Base-by-base conservation (phyloP, 768 basidiomycete species). In the Lactarius deliciosus region DNA sequence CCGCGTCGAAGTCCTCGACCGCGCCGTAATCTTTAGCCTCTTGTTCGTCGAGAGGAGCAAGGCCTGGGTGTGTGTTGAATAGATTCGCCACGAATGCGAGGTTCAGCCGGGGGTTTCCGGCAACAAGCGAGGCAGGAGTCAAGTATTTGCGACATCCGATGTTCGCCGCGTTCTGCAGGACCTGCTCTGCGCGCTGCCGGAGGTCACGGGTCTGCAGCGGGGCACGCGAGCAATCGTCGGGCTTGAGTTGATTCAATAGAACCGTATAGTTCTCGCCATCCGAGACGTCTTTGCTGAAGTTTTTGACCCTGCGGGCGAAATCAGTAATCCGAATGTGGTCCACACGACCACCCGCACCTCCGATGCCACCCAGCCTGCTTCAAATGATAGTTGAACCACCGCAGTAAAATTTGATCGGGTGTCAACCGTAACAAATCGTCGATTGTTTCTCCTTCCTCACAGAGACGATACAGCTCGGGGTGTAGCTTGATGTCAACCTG, bases 351-450 rank as follows among this genome's bases (percentile, higher is more conserved):
- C 55, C 73, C 75, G 40, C 70, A 95, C 95, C 88, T 85, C 75
- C 92, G 81, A 63, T 90, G 84, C 91, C 94, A 96, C 1, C 90
- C 91, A 30, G 96, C 97, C 10, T 92, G 91, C 75, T 97, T 98
- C 70, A 99, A 81, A 77, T 99, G 97, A 76, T 90, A 99, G 77
- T 99, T 98, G 81, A 99, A 98, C 97, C 97, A 99, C 54, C 97
- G 82, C n/a, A 99, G 77, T 25, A 99, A 79, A 70, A 99, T 96
- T 78, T 98, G 97, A 76, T 99, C 97, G 4, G 96, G 96, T 3
- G 96, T 97, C 73, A 99, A 77, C 63, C 91, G 83, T 68, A 99
- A 81, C 64, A 99, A 85, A 77, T 98, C 96, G 36, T 99, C 96
- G 69, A 99, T 85, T 0, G 96, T 98, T 83, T 99, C 97, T 30